These are phyloP conservation scores for Cyberlindnera xylosilytica DNA, from an alignment of 805 yeast genomes.

Conservation along the genomic window DNA sequence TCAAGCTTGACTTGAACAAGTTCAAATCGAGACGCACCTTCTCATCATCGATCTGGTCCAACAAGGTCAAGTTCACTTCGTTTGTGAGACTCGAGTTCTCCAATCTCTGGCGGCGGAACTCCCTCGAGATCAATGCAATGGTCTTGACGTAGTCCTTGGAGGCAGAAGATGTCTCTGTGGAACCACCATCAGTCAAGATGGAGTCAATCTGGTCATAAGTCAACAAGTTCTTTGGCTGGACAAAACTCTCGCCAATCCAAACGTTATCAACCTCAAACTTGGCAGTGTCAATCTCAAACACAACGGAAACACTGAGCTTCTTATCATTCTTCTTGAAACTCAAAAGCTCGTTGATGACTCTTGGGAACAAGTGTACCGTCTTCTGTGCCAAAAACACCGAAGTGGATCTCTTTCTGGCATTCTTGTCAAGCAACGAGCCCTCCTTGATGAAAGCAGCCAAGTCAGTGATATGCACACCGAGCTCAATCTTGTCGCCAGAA, in stretches of 20 bases:
- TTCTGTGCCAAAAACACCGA: constrained; percentile 85
- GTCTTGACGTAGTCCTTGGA: constrained; percentile 66
- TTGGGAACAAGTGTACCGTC: constrained; percentile 64
- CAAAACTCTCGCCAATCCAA: constrained; percentile 69
- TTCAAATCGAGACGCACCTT: constrained; percentile 68
- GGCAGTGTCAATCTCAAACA: constrained; percentile 73
- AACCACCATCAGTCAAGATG: constrained; percentile 35
- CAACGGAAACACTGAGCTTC: constrained; percentile 70
- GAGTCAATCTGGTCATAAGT: constrained; percentile 53
- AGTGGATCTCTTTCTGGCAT: constrained; percentile 85
- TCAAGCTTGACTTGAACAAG: constrained; percentile 58
- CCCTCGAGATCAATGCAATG: constrained; percentile 59
- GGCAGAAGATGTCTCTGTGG: constrained; percentile 40
- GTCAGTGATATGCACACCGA: constrained; percentile 87
- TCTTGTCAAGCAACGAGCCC: constrained; percentile 78
- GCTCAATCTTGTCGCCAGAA: constrained; percentile 59
- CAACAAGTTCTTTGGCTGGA: constrained; percentile 60
- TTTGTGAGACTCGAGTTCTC: constrained; percentile 46
- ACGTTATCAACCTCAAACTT: constrained; percentile 71
- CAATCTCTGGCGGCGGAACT: constrained; percentile 67
- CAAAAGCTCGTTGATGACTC: constrained; percentile 52
- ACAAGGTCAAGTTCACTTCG: constrained; percentile 52
- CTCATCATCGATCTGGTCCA: constrained; percentile 85
- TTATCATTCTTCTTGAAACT: constrained; percentile 60
- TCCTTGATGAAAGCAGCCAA: constrained; percentile 67